Conservation (phyloP, 1,139 yeast species). For the Candida pseudocylindracea region DNA sequence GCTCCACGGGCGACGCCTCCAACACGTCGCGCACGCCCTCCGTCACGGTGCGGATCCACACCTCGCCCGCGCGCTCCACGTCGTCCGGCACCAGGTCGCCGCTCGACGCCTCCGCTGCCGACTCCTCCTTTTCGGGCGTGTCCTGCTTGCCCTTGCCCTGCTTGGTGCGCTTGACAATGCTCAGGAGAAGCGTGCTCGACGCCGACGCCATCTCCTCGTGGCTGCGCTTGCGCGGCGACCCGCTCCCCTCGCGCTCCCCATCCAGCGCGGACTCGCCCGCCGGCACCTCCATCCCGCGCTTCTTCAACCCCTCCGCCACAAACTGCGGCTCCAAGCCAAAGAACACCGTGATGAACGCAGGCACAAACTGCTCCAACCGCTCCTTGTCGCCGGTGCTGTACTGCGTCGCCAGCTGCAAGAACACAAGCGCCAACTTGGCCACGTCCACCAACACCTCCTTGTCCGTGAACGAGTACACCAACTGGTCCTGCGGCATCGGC, state of each 20-base stretch:
- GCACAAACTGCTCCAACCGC: slow-evolving; percentile 48
- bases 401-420: slow-evolving; percentile 42
- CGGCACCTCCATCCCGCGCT: background rate
- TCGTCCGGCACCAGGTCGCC: slow-evolving; percentile 34
- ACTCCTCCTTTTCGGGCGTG: slow-evolving; percentile 21
- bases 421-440: slow-evolving; percentile 43
- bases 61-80: slow-evolving; percentile 5
- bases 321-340: slow-evolving; percentile 27
- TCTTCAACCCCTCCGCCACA: slow-evolving; percentile 4
- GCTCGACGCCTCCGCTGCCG: slow-evolving; percentile 22
- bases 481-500: slow-evolving; percentile 69
- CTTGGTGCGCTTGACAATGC: slow-evolving; percentile 21
- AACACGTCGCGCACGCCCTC: slow-evolving; percentile 10
- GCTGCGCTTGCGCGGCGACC: slow-evolving; percentile 1
- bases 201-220: slow-evolving; percentile 4
- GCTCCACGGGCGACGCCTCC: too few species aligned
- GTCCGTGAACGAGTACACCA: slow-evolving; percentile 47
- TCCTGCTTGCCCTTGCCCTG: slow-evolving; percentile 43
- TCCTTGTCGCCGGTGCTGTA: slow-evolving; percentile 73
- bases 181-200: background rate
- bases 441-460: slow-evolving; percentile 53
- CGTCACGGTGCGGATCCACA: slow-evolving; percentile 2
- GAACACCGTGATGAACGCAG: slow-evolving; percentile 45
- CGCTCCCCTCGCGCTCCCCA: slow-evolving; percentile 3
- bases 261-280: slow-evolving; percentile 1